Base-by-base conservation (phyloP, 2,329 filamentous ascomycete species). In the Purpureocillium takamizusanense region DNA sequence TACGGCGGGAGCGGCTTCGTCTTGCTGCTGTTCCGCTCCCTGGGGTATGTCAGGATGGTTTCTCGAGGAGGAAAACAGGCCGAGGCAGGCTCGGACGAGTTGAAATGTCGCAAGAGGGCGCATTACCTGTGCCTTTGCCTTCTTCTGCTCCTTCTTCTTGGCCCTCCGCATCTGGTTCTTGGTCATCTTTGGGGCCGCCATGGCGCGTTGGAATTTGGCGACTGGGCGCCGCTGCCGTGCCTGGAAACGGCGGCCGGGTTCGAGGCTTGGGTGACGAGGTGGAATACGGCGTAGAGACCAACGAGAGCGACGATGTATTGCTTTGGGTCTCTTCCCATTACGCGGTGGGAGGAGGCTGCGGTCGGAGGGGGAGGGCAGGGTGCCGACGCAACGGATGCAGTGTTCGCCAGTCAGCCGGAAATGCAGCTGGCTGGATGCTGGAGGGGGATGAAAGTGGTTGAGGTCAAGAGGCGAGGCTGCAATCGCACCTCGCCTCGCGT, bases 81-180 rank as follows among this genome's bases (percentile, higher is more conserved):
- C 6, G 10, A 25, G 6, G 10, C 6, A 5, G 21, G 21, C 21
- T 6, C 10, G 21, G 28, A 30, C 7, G 28, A 30, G 11, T 5
- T 7, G 12, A 14, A 6, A 13, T 7, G n/a, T 30, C 5, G 27
- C 27, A 13, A 16, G 23, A 18, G 12, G 15, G 11, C 31, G 32
- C 17, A 49, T 46, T 39, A 77, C 76, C 51, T 78, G 67, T 59
- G 74, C 66, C 37, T 73, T 65, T 49, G 76, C 63, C 54, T 80
- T 80, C 67, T 94, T 94, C 57, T 86, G 78, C 53, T 87, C 84
- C 80, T 95, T 95, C 76, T 92, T 95, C 71, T 90, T 89, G 35
- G 87, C 85, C 60, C 90, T 81, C 60, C 88, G 78, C 70, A 89
- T 82, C 65, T 94, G 87, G 65, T 95, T 95, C 71, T 95, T 97